A percentile compares a stretch with the other conserved stretches of the same genome.
Conservation (phyloP, 129 eudicot genomes). For the Flaveria ramosissima region DNA sequence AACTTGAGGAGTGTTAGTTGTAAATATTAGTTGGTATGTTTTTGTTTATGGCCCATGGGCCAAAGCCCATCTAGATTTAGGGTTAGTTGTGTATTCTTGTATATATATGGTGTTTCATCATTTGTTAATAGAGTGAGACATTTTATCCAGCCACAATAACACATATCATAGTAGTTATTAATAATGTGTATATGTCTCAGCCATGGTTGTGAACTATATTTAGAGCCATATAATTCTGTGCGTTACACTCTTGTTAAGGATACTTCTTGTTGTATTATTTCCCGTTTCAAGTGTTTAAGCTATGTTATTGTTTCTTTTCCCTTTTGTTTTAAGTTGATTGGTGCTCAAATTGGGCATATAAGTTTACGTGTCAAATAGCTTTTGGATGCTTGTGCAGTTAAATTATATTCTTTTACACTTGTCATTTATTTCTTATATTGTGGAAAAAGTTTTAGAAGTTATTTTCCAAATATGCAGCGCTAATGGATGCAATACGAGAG, state of each 20-base stretch:
- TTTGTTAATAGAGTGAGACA: too few relatives aligned
- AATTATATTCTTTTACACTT: slow-evolving; percentile 11
- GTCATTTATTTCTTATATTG: slow-evolving; percentile 16
- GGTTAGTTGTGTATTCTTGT: too few relatives aligned
- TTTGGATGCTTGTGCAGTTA: slow-evolving; percentile 24
- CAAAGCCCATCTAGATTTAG: too few relatives aligned
- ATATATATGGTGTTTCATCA: too few relatives aligned
- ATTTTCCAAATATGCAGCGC: slow-evolving; percentile 50
- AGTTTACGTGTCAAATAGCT: slow-evolving; percentile 1
- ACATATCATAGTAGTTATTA: background rate
- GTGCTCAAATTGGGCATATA: background rate
- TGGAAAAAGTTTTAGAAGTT: slow-evolving; percentile 11
- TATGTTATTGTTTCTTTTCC: background rate
- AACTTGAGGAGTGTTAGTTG: too few relatives aligned
- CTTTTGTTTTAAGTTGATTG: slow-evolving; percentile 6
- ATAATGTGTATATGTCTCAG: slow-evolving; percentile 1
- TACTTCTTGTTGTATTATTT: slow-evolving; percentile 11
- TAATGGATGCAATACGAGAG: slow-evolving; percentile 84
- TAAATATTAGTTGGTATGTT: too few relatives aligned
- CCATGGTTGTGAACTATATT: slow-evolving; percentile 13
- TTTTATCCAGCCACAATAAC: too few relatives aligned
- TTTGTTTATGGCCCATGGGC: too few relatives aligned
- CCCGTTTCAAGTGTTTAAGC: slow-evolving; percentile 3
- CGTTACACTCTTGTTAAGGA: slow-evolving; percentile 2
- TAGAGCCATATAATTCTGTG: slow-evolving; percentile 10